Percentiles rank a stretch among this genome's conserved stretches.
Conservation (phyloP, 1,139 yeast genomes). For the Pichia cactophila region DNA sequence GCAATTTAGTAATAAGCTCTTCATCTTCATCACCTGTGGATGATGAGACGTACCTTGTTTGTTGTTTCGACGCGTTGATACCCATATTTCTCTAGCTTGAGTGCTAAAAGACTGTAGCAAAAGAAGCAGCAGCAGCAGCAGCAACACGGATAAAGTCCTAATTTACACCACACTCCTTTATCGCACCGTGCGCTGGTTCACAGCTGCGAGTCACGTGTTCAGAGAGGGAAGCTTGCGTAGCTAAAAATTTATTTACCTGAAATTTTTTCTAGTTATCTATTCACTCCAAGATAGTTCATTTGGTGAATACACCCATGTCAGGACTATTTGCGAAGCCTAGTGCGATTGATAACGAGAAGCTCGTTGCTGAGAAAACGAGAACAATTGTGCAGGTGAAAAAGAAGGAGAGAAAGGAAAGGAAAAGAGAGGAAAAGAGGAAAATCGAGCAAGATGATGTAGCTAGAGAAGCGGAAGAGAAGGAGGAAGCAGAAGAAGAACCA, state of each 20-base stretch:
- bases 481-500: constrained; percentile 1
- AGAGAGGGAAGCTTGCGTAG: background rate
- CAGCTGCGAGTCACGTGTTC: background rate
- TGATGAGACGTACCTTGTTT: constrained; percentile 13
- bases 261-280: constrained; percentile 2
- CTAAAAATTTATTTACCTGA: background rate
- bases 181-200: background rate
- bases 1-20: constrained; percentile 25
- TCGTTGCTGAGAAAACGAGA: constrained; percentile 26
- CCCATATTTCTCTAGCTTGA: constrained; percentile 19
- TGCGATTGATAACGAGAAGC: constrained; percentile 30
- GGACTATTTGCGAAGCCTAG: constrained; percentile 34
- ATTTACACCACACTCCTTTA: no score
- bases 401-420: constrained; percentile 17
- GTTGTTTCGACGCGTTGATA: constrained; percentile 20
- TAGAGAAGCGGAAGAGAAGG: background rate
- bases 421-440: constrained; percentile 5
- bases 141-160: background rate
- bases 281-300: background rate
- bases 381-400: constrained; percentile 19
- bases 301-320: background rate
- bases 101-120: background rate
- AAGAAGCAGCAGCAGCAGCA: background rate
- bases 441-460: constrained; percentile 1
- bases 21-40: constrained; percentile 21